A percentile compares a stretch with the other conserved stretches of the same genome.
Conservation (phyloP, 805 yeast genomes). For the Myxozyma lipomycoides region DNA sequence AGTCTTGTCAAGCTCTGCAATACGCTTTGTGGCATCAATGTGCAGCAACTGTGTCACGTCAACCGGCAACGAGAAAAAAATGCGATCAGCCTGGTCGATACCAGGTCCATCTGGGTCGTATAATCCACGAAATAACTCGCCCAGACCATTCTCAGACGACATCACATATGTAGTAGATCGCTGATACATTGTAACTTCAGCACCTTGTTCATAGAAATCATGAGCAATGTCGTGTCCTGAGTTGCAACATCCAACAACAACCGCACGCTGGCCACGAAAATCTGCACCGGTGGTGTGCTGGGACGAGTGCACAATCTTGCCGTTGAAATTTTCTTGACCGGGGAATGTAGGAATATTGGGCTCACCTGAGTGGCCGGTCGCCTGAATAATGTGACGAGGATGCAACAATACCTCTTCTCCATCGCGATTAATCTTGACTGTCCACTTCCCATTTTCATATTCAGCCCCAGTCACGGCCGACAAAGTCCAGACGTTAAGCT, state of each 20-base stretch:
- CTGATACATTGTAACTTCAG: slow-evolving; percentile 43
- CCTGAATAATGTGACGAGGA: slow-evolving; percentile 42
- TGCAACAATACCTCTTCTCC: slow-evolving; percentile 29
- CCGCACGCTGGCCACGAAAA: slow-evolving; percentile 41
- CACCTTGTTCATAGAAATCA: slow-evolving; percentile 46
- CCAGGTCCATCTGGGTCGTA: slow-evolving; percentile 41
- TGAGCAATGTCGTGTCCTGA: slow-evolving; percentile 46
- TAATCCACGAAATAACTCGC: slow-evolving; percentile 35
- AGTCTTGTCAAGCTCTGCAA: slow-evolving; percentile 37
- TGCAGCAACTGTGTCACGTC: slow-evolving; percentile 36
- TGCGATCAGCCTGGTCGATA: slow-evolving; percentile 41
- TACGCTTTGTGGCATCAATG: slow-evolving; percentile 40
- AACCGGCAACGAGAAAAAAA: slow-evolving; percentile 38
- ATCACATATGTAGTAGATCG: slow-evolving; percentile 45
- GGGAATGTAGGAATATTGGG: slow-evolving; percentile 43
- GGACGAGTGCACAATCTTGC: slow-evolving; percentile 42
- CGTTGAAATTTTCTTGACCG: slow-evolving; percentile 40
- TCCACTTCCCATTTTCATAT: slow-evolving; percentile 39
- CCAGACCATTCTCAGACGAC: slow-evolving; percentile 39
- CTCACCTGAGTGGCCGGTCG: slow-evolving; percentile 48
- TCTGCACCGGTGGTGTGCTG: slow-evolving; percentile 43
- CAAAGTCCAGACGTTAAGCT: slow-evolving; percentile 39
- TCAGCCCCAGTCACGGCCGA: slow-evolving; percentile 37
- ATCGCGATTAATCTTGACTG: slow-evolving; percentile 31
- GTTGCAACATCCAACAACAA: slow-evolving; percentile 45